A percentile compares a stretch with the other conserved stretches of the same genome.
These are phyloP conservation scores for Colletotrichum viniferum DNA, from an alignment of 2,329 filamentous ascomycete species.

Conservation along the genomic window DNA sequence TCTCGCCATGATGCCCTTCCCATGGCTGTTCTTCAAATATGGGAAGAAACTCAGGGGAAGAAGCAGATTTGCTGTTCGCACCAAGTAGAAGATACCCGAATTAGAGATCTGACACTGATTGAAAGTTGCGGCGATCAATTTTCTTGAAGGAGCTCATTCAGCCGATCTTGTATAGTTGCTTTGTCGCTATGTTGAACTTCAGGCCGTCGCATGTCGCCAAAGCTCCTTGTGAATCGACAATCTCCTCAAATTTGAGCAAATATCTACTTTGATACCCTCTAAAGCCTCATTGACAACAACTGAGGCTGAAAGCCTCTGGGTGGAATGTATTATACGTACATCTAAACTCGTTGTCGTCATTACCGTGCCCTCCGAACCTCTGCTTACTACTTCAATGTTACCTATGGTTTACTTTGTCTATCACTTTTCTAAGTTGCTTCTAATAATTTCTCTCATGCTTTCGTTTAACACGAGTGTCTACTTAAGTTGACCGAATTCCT, in stretches of 20 bases:
- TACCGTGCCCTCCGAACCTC: background rate
- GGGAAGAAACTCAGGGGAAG: conserved; percentile 59
- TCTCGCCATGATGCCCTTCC: conserved; percentile 66
- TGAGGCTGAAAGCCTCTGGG: background rate
- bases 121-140: background rate
- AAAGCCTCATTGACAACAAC: background rate
- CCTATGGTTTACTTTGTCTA: background rate
- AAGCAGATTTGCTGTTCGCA: conserved; percentile 53
- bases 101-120: background rate
- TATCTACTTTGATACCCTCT: background rate
- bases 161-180: background rate
- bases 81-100: background rate
- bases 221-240: background rate
- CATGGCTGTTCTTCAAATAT: conserved; percentile 65
- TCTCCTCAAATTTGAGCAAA: background rate
- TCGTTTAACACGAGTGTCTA: background rate
- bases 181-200: background rate
- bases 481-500: background rate
- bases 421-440: background rate
- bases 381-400: background rate
- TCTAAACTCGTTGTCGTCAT: background rate
- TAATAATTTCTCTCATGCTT: background rate
- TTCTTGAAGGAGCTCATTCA: background rate
- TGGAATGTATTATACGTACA: background rate
- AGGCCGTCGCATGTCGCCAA: background rate